These are phyloP conservation scores for Backusella parvicylindrica DNA, from an alignment of 192 early-diverging fungal genomes.

Conservation along the genomic window DNA sequence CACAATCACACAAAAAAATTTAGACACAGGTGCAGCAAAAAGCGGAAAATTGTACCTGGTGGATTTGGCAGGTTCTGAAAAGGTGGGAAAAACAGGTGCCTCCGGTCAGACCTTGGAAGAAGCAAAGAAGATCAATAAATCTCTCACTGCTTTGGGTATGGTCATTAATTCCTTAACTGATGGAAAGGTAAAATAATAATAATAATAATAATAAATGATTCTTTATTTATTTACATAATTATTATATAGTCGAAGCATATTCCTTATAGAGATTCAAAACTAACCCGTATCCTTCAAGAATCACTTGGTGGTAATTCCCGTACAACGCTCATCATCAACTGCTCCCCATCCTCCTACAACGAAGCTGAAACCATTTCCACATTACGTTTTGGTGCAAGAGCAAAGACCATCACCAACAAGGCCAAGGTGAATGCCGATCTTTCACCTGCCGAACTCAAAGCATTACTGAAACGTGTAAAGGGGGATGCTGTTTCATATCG, in stretches of 20 bases:
- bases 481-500: slow-evolving; percentile 75
- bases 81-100: slow-evolving; percentile 95
- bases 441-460: slow-evolving; percentile 91
- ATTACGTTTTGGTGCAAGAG: slow-evolving; percentile 94
- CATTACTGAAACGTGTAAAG: slow-evolving; percentile 87
- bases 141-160: slow-evolving; percentile 94
- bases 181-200: slow-evolving; percentile 68
- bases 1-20: slow-evolving; percentile 94
- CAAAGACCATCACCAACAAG: slow-evolving; percentile 99
- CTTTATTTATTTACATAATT: too few relatives aligned
- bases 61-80: slow-evolving; percentile 99
- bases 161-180: slow-evolving; percentile 99
- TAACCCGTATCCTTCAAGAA: slow-evolving; percentile 98
- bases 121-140: slow-evolving; percentile 99
- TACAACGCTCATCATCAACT: slow-evolving; percentile 97
- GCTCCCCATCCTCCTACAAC: slow-evolving; percentile 94
- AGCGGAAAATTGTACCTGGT: slow-evolving; percentile 91
- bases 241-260: slow-evolving; percentile 80
- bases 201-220: too few relatives aligned
- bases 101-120: slow-evolving; percentile 98
- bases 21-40: slow-evolving; percentile 80
- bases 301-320: slow-evolving; percentile 98
- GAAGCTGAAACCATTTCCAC: slow-evolving; percentile 92
- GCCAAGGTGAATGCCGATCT: slow-evolving; percentile 97
- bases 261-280: slow-evolving; percentile 98